These are phyloP conservation scores for Hypholoma fasciculare DNA, from an alignment of 768 basidiomycete genomes.

Conservation along the genomic window DNA sequence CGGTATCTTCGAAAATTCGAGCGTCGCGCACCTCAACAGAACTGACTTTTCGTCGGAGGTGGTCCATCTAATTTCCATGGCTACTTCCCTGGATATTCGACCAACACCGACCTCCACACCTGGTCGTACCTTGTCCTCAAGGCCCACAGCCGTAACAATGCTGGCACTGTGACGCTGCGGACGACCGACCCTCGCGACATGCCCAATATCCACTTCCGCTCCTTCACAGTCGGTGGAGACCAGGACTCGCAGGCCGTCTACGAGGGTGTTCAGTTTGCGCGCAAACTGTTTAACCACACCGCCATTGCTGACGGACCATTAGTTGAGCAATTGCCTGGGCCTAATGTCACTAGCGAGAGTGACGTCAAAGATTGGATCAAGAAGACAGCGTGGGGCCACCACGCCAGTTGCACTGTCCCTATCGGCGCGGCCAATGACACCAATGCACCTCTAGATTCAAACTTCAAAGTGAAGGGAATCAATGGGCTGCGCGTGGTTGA, in stretches of 20 bases:
- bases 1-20: neutral
- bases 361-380: neutral
- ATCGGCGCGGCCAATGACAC: neutral
- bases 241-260: neutral
- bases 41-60: neutral
- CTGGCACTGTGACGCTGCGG: neutral
- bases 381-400: neutral
- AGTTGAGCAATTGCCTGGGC: neutral
- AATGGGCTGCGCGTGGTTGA: neutral
- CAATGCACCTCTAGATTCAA: neutral
- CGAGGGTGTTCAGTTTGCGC: neutral
- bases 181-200: neutral
- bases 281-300: neutral
- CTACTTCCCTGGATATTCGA: neutral
- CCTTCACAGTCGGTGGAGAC: neutral
- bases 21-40: neutral
- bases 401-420: neutral
- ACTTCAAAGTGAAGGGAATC: neutral
- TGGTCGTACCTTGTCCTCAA: neutral
- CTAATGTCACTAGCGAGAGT: neutral
- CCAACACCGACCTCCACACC: neutral
- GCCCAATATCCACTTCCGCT: neutral
- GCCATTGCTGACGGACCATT: neutral
- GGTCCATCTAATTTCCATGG: neutral
- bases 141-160: neutral